Evolutionary conservation across 805 yeast species (phyloP).

Genomic region (Pichia rugopelliculosa): DNA sequence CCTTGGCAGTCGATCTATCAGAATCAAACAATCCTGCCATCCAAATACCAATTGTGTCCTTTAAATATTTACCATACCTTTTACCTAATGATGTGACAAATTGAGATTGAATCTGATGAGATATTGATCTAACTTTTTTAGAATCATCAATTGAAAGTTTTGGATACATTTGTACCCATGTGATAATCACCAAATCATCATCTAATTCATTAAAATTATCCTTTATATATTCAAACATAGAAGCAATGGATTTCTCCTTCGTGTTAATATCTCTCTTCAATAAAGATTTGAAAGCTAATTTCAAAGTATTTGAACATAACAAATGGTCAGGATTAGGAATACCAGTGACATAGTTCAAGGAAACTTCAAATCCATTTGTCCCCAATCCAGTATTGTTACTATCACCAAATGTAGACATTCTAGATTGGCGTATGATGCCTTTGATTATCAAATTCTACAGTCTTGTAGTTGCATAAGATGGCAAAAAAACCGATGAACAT

Average conservation of each 20-base stretch:
- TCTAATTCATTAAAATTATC: slow-evolving; percentile 22
- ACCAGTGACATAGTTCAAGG: slow-evolving; percentile 71
- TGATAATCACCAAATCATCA: slow-evolving; percentile 50
- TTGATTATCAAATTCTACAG: neutral
- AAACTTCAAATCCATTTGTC: slow-evolving; percentile 41
- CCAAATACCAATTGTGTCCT: slow-evolving; percentile 68
- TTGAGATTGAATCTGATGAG: slow-evolving; percentile 60
- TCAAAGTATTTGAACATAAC: slow-evolving; percentile 38
- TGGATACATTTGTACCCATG: slow-evolving; percentile 79
- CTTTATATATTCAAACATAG: slow-evolving; percentile 34
- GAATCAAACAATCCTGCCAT: slow-evolving; percentile 63
- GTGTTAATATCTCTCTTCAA: slow-evolving; percentile 79
- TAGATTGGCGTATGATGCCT: too few relatives aligned
- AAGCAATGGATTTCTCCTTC: slow-evolving; percentile 68
- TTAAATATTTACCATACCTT: slow-evolving; percentile 54
- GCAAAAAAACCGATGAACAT: neutral
- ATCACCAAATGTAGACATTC: slow-evolving; percentile 8
- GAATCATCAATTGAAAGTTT: slow-evolving; percentile 69
- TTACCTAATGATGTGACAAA: slow-evolving; percentile 47
- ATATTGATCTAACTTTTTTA: slow-evolving; percentile 48
- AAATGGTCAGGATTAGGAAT: slow-evolving; percentile 60
- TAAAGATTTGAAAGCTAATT: slow-evolving; percentile 65
- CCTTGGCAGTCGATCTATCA: slow-evolving; percentile 52
- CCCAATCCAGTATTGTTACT: slow-evolving; percentile 24
- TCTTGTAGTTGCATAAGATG: neutral